These are phyloP conservation scores for Wickerhamiella spandovensis DNA, from an alignment of 805 yeast species.

Conservation along the genomic window DNA sequence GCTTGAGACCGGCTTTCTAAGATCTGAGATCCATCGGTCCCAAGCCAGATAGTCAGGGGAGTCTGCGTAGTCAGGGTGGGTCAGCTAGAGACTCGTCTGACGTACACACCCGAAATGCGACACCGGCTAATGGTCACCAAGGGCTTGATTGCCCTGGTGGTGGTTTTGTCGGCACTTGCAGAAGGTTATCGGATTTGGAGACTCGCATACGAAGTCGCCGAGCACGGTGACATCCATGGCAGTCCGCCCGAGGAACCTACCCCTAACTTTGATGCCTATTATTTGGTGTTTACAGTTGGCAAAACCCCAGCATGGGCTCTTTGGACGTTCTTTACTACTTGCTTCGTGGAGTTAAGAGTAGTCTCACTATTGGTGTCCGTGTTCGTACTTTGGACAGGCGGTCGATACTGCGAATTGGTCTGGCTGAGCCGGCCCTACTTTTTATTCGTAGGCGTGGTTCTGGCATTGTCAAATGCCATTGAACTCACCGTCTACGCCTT, in stretches of 20 bases:
- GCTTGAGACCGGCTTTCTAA: too few relatives aligned
- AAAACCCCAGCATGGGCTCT: conserved; percentile 16
- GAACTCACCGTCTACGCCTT: conserved; percentile 10
- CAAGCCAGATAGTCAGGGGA: too few relatives aligned
- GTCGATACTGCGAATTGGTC: conserved; percentile 48
- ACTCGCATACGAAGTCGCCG: not conserved
- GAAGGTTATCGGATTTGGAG: not conserved
- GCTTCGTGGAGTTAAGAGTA: conserved; percentile 35
- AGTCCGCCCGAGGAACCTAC: not conserved
- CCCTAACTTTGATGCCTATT: conserved; percentile 6
- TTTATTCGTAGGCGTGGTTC: conserved; percentile 32
- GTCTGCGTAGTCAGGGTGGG: too few relatives aligned
- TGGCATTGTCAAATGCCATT: conserved; percentile 24
- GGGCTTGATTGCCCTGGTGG: not conserved
- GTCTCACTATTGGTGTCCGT: conserved; percentile 29
- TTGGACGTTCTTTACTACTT: conserved; percentile 38
- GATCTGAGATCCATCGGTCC: too few relatives aligned
- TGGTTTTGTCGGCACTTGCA: not conserved
- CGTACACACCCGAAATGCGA: not conserved
- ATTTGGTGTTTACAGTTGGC: conserved; percentile 13
- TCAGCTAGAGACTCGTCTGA: not conserved
- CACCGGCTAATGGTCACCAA: not conserved
- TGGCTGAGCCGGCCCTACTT: conserved; percentile 48
- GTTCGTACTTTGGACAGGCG: conserved; percentile 36
- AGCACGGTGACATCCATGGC: not conserved